Base-by-base conservation (phyloP, 306 rosid genomes). In the Castanea sativa region DNA sequence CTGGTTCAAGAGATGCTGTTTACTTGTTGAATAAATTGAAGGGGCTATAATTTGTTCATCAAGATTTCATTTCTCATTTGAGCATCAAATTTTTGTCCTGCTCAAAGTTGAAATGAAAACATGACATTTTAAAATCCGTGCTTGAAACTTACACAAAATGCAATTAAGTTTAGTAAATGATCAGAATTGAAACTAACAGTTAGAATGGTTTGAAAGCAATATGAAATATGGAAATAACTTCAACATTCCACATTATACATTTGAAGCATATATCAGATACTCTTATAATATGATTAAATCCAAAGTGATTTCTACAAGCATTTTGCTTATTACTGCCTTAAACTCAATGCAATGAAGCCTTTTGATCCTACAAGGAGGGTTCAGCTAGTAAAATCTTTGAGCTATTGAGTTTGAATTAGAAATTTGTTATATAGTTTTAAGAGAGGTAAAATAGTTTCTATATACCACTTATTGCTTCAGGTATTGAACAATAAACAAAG, bases 301-400 rank as follows among this genome's bases (percentile, higher is more conserved):
- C 1, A 57, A 69, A 55, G 45, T 76, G n/a, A 56, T 57, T 4
- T 68, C 49, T 55, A 19, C 73, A 79, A 33, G 82, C 35, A 38
- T 76, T 49, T n/a, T 29, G 75, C 63, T 69, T 19, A 52, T 53
- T 68, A 53, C 71, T 71, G 32, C 77, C 68, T 18, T 60, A 57
- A 65, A 51, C 55, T 57, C 75, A 59, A 75, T 58, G 73, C 64
- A 81, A 76, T 45, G 73, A 71, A 58, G 74, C 71, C 76, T 49
- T 53, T 21, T 19, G 61, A 73, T 20, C 55, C 14, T 52, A 76
- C 80, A 60, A 43, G 51, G 19, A 53, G 51, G 10, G 75, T 12
- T 35, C 57, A 70, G 43, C 33, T 57, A 16, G 10, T 59, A 33
- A 21, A 77, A 58, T 64, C 52, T 25, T 85, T 74, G 53, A n/a